Evolutionary conservation across 176 grass and related monocot genomes (phyloP).

Genomic region (Ananas comosus): DNA sequence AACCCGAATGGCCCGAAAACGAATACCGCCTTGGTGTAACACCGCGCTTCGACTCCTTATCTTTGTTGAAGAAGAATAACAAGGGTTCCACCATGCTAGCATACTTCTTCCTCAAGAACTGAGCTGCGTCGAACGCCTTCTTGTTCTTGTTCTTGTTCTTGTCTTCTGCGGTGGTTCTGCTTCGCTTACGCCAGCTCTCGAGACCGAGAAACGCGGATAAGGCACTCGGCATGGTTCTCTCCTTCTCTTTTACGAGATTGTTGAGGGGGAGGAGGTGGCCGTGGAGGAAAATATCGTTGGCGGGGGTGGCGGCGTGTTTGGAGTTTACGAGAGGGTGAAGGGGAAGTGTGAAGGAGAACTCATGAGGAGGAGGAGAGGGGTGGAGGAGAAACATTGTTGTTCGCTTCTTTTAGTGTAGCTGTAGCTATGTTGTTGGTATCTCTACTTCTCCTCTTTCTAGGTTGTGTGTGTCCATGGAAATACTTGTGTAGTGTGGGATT

Average conservation of each 20-base stretch:
- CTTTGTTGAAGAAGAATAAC: constrained; percentile 13
- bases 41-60: constrained; percentile 31
- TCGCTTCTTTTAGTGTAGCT: too few relatives aligned
- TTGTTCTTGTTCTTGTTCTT: constrained; percentile 25
- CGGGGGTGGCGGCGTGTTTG: neutral
- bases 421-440: neutral
- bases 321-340: constrained; percentile 1
- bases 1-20: constrained; percentile 39
- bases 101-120: constrained; percentile 60
- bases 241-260: constrained; percentile 20
- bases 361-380: constrained; percentile 36
- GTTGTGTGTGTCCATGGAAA: neutral
- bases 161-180: neutral
- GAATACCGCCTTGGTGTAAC: constrained; percentile 44
- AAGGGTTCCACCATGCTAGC: constrained; percentile 58
- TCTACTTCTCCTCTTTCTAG: neutral
- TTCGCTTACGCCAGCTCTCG: constrained; percentile 22
- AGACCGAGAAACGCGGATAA: constrained; percentile 43
- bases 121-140: constrained; percentile 44
- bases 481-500: neutral
- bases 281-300: constrained; percentile 10
- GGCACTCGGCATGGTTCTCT: constrained; percentile 29
- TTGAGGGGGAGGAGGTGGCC: neutral
- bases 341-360: constrained; percentile 46
- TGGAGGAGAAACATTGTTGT: constrained; percentile 1